Percentiles rank a stretch among this genome's conserved stretches.
These are phyloP conservation scores for Tagetes erecta DNA, from an alignment of 129 eudicot genomes.

Conservation along the genomic window DNA sequence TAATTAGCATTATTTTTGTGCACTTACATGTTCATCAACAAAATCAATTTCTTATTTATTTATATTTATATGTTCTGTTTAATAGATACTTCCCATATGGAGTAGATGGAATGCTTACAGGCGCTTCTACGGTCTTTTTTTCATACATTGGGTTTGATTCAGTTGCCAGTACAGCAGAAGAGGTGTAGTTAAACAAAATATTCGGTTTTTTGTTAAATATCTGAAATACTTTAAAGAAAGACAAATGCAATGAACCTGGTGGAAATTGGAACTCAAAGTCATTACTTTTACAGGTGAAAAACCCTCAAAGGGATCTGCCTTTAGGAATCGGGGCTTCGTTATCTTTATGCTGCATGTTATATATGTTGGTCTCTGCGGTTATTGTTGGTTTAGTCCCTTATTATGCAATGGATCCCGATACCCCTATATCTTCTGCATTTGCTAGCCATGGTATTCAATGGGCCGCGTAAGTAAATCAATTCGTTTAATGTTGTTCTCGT, in stretches of 20 bases:
- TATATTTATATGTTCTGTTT: not conserved
- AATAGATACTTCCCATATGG: conserved; percentile 86
- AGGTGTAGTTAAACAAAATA: conserved; percentile 49
- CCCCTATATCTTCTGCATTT: conserved; percentile 97
- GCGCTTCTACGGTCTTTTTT: conserved; percentile 96
- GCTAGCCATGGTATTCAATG: conserved; percentile 78
- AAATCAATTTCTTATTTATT: not conserved
- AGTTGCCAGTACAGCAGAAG: conserved; percentile 98
- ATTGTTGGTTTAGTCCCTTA: conserved; percentile 96
- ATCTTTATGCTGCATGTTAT: conserved; percentile 81
- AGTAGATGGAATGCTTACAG: conserved; percentile 94
- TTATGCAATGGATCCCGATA: conserved; percentile 88
- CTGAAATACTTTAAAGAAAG: not conserved
- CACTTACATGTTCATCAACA: conserved; percentile 8
- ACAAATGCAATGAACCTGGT: not conserved
- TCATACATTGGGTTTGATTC: conserved; percentile 96
- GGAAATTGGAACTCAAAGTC: not conserved
- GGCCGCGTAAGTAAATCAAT: conserved; percentile 81
- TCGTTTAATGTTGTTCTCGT: not conserved
- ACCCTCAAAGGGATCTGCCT: conserved; percentile 92
- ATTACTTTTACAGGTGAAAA: conserved; percentile 61
- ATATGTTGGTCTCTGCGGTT: conserved; percentile 92
- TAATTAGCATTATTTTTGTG: conserved; percentile 28
- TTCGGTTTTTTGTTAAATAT: conserved; percentile 7
- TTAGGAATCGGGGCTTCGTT: conserved; percentile 87